phyloP scores from a whole-genome alignment of 192 early-diverging fungal genomes.

The Entomortierella parvispora region DNA sequence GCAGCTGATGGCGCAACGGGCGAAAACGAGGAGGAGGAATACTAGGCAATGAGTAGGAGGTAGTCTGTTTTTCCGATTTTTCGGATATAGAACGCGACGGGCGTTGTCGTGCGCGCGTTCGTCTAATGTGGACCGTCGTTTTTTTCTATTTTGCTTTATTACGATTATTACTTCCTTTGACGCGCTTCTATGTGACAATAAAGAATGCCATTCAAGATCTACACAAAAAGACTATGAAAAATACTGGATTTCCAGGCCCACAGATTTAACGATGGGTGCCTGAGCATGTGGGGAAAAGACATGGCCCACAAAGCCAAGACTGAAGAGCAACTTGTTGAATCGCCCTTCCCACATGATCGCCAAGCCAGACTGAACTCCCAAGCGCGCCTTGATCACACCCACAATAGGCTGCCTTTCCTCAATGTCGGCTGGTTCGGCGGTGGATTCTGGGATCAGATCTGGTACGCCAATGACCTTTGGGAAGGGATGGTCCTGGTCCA shows the following conservation, averaged over 20 bases:
- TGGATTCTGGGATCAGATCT: constrained; percentile 24
- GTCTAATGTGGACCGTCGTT: no score
- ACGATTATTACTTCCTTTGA: neutral
- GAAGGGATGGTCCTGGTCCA: constrained; percentile 26
- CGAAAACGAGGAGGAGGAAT: constrained; percentile 55
- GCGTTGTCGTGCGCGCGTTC: no score
- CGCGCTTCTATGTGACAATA: neutral
- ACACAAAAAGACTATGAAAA: constrained; percentile 53
- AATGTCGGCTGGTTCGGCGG: constrained; percentile 38
- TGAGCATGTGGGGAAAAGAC: constrained; percentile 54
- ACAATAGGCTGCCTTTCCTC: constrained; percentile 38
- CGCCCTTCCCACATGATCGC: constrained; percentile 78
- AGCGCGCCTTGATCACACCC: constrained; percentile 34
- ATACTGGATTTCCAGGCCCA: constrained; percentile 67
- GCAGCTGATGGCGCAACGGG: constrained; percentile 93
- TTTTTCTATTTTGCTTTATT: no score
- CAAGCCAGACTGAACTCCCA: constrained; percentile 62
- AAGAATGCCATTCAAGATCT: neutral
- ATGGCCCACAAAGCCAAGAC: constrained; percentile 74
- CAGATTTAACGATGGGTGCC: constrained; percentile 60
- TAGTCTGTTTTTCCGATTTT: no score
- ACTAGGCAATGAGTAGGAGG: no score
- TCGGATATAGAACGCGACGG: no score
- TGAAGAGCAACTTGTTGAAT: constrained; percentile 71
- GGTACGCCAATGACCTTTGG: constrained; percentile 26